Conservation (phyloP, 2,329 filamentous ascomycete species). For the Shiraia bambusicola region DNA sequence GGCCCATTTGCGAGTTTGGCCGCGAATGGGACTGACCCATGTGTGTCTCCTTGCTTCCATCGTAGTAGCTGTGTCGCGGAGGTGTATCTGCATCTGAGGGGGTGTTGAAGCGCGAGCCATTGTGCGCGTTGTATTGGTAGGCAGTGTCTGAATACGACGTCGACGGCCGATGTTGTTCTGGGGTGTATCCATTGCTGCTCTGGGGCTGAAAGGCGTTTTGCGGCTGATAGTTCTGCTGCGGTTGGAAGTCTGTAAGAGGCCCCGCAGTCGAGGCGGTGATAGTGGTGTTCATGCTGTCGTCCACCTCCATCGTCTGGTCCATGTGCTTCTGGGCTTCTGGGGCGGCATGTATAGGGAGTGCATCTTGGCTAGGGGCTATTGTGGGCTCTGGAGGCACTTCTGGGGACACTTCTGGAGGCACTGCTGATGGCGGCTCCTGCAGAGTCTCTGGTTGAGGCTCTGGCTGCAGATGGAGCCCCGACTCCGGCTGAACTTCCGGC, state of each 20-base stretch:
- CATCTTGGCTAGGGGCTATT: slow-evolving; percentile 7
- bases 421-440: slow-evolving; percentile 3
- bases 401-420: slow-evolving; percentile 1
- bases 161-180: slow-evolving; percentile 53
- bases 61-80: slow-evolving; percentile 39
- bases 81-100: slow-evolving; percentile 52
- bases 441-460: not conserved
- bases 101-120: slow-evolving; percentile 46
- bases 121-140: slow-evolving; percentile 43
- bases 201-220: slow-evolving; percentile 1
- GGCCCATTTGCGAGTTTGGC: slow-evolving; percentile 54
- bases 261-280: slow-evolving; percentile 45
- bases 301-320: slow-evolving; percentile 45
- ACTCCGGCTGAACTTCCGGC: not conserved
- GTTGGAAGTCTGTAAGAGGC: slow-evolving; percentile 43
- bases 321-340: slow-evolving; percentile 36
- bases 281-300: slow-evolving; percentile 52
- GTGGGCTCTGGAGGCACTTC: not conserved
- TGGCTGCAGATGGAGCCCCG: not conserved
- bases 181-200: slow-evolving; percentile 37
- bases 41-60: slow-evolving; percentile 36
- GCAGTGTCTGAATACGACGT: slow-evolving; percentile 56
- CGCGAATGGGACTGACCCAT: slow-evolving; percentile 44
- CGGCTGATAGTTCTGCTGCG: not conserved
- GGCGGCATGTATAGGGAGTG: slow-evolving; percentile 13